phyloP scores from a whole-genome alignment of 2,329 filamentous ascomycete genomes.

The Parastagonospora avenae region DNA sequence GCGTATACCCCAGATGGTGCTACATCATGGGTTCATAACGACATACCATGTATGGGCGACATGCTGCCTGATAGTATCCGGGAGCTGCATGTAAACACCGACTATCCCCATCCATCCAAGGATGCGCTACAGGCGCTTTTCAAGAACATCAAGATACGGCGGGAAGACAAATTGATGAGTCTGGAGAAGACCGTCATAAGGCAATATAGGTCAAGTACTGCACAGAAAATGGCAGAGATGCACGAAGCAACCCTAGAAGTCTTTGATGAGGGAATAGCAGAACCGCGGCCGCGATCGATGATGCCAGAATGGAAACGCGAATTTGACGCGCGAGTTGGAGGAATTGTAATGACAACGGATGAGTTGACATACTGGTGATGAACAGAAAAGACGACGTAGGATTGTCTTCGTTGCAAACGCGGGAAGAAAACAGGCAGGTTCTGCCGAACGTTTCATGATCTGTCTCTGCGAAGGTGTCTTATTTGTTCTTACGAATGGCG shows the following conservation, averaged over 20 bases:
- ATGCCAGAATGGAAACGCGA: slow-evolving; percentile 43
- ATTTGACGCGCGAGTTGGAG: slow-evolving; percentile 29
- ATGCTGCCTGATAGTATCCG: slow-evolving; percentile 38
- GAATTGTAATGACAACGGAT: slow-evolving; percentile 20
- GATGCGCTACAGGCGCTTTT: slow-evolving; percentile 28
- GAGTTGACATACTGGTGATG: neutral
- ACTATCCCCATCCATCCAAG: slow-evolving; percentile 29
- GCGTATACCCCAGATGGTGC: slow-evolving; percentile 23
- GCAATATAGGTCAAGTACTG: slow-evolving; percentile 29
- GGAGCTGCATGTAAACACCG: slow-evolving; percentile 39
- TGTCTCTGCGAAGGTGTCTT: no score
- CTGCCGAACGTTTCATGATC: no score
- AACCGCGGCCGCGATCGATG: slow-evolving; percentile 25
- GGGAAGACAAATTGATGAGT: slow-evolving; percentile 19
- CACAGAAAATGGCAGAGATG: slow-evolving; percentile 16
- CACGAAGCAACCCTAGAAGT: slow-evolving; percentile 26
- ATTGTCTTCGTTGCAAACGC: no score
- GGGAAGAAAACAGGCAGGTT: no score
- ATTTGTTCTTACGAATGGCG: no score
- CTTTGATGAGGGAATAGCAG: slow-evolving; percentile 19
- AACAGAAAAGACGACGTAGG: no score
- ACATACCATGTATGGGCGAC: slow-evolving; percentile 43
- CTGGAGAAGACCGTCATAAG: slow-evolving; percentile 30
- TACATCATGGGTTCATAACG: slow-evolving; percentile 28
- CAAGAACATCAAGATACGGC: slow-evolving; percentile 36